Base-by-base conservation (phyloP, 345 rosid species). In the Hirschfeldia incana region DNA sequence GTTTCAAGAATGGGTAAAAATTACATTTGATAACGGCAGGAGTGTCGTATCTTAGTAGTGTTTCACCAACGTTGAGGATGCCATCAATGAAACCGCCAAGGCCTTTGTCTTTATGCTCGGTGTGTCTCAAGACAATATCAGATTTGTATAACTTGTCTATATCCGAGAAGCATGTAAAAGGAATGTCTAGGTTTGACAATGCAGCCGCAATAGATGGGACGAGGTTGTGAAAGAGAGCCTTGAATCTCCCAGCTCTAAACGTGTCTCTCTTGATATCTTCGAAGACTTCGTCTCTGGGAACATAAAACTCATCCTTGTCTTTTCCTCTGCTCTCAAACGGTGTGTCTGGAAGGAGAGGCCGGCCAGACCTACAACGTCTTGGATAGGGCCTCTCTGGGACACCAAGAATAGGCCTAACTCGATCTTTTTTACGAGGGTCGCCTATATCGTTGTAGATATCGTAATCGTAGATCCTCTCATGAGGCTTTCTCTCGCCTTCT, bases 131-230 rank as follows among this genome's bases (percentile, higher is more conserved):
- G 79, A 90, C 60, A 73, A 92, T 76, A 39, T 97, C 97, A 6
- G 72, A 73, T 17, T 61, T 90, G 61, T 92, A 94, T 55, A 92
- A 86, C 74, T 83, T 89, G 73, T 94, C 98, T 27, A 94, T 92
- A 65, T 94, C 98, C 0, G 98, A 91, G 85, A 94, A 92, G 84
- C 98, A 94, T 6, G 83, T 77, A 83, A 94, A 94, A 3, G 98
- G 87, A 28, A 88, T 84, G 76, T 92, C 98, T 4, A 95, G 89
- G 83, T 81, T 87, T 2, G 97, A 87, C 82, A 94, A 83, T 32
- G 97, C 46, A 9, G 97, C 92, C 57, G 96, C 85, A 29, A 94
- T 93, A 9, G 88, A 84, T 44, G 98, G 98, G 37, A 95, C 86
- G 27, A 95, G 97, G 82, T 92, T 95, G 85, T 92, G 97, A 59